phyloP scores from a whole-genome alignment of 1,139 yeast genomes.

The Sugiyamaella pinicola region DNA sequence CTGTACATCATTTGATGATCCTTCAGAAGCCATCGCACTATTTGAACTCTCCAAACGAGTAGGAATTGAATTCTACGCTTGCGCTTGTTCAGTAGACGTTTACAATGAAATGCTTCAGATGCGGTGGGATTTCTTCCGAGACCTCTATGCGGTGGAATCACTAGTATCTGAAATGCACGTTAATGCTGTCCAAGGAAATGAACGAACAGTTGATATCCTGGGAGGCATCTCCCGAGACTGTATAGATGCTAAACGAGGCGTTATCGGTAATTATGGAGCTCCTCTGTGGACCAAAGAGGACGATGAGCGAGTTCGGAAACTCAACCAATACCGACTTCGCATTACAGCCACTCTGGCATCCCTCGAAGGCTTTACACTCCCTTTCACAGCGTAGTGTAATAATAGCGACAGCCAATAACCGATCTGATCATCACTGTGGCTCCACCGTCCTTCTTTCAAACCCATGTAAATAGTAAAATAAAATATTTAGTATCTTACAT shows the following conservation, averaged over 20 bases:
- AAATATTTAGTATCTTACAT: too few species aligned
- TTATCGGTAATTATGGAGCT: conserved; percentile 29
- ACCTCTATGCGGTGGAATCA: conserved; percentile 42
- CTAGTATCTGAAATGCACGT: conserved; percentile 47
- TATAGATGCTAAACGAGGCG: conserved; percentile 33
- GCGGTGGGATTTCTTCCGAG: conserved; percentile 47
- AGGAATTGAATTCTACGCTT: conserved; percentile 44
- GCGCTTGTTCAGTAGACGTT: conserved; percentile 47
- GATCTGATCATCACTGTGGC: too few species aligned
- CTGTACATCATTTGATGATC: conserved; percentile 40
- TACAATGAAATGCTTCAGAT: conserved; percentile 46
- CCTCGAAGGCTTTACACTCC: conserved; percentile 18
- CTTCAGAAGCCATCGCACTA: conserved; percentile 45
- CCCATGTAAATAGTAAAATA: neutral
- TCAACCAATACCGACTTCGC: conserved; percentile 38
- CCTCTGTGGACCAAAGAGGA: conserved; percentile 44
- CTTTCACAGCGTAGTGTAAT: conserved; percentile 1
- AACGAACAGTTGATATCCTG: conserved; percentile 43
- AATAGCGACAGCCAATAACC: too few species aligned
- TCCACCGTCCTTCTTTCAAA: too few species aligned
- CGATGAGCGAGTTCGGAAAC: conserved; percentile 37
- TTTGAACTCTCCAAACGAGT: conserved; percentile 45
- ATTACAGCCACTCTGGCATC: conserved; percentile 25
- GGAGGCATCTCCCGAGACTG: conserved; percentile 35
- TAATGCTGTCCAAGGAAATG: conserved; percentile 48